Evolutionary conservation across 202 grass and related monocot species (phyloP).

Genomic region (Cymbopogon flexuosus): DNA sequence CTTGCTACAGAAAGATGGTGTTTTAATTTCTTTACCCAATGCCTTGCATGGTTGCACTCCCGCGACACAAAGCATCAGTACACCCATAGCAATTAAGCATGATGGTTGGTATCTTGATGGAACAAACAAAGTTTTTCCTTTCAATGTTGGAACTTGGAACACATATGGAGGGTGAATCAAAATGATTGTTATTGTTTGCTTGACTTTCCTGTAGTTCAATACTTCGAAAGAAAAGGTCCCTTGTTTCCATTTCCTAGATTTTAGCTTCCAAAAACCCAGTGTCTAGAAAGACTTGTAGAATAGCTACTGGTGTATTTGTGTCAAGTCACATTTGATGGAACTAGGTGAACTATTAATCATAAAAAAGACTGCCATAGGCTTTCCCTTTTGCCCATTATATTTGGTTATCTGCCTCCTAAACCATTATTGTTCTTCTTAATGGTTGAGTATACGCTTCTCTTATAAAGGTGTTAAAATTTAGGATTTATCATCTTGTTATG

Average conservation of each 20-base stretch:
- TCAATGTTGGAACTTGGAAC: neutral
- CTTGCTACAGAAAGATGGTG: neutral
- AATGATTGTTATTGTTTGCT: neutral
- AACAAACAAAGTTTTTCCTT: neutral
- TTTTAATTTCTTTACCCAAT: neutral
- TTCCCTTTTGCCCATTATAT: constrained; percentile 3
- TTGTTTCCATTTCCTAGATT: neutral
- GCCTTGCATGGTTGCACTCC: neutral
- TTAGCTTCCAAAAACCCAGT: neutral
- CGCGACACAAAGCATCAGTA: neutral
- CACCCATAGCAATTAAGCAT: neutral
- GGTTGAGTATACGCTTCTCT: constrained; percentile 17
- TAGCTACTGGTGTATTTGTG: neutral
- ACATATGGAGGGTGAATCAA: neutral
- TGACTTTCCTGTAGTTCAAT: neutral
- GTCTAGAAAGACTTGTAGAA: neutral
- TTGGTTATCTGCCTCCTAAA: neutral
- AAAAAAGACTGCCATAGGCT: neutral
- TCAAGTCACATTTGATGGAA: neutral
- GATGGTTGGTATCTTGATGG: neutral
- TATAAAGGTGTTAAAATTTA: neutral
- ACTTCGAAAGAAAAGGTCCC: constrained; percentile 24
- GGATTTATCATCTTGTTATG: constrained; percentile 2
- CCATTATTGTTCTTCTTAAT: neutral
- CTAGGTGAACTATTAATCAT: neutral